Base-by-base conservation (phyloP, 139 green algal genomes). In the Picochlorum sp. region DNA sequence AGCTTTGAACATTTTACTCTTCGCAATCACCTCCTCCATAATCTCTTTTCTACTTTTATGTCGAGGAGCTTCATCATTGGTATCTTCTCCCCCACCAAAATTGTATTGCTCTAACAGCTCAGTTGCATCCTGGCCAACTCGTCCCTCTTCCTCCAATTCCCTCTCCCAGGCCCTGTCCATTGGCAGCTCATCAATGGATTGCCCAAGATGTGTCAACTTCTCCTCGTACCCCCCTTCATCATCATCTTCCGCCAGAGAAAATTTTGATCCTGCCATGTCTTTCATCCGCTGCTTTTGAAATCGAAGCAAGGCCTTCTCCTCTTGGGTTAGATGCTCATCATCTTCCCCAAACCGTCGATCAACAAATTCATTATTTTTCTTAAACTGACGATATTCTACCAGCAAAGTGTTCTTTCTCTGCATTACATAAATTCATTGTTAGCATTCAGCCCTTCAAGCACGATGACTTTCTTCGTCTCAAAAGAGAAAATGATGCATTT, bases 11-110 rank as follows among this genome's bases (percentile, higher is more conserved):
- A 63, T 62, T 70, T 96, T 95, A 75, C 79, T 91, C 76, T 96
- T 96, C 33, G 86, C 85, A 30, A 98, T 96, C 40, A 98, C 68
- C 81, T 98, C 91, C 60, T 92, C 87, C 91, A 98, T 97, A 5
- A 96, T 75, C 81, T 98, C 80, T n/a, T 47, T 39, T 9, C 61
- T 61, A 7, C 16, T 47, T 26, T 50, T 81, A 28, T 25, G 51
- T 32, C 67, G 75, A 10, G 33, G 30, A 24, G 37, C 64, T 28
- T 32, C 52, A 1, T 62, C 31, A 6, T 52, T 20, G 8, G 7
- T 29, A 9, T 57, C 55, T 22, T 44, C 25, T 8, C 60, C 60
- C n/a, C 60, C 60, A 33, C 60, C 60, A 67, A 67, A 67, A 26
- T 68, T 31, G 28, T 83, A 44, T 4, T 85, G 74, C n/a, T 76